Evolutionary conservation across 495 filamentous ascomycete species (phyloP), one percentile per base, ranked within the genome.

Genomic region (Beverwykella pulmonaria): DNA sequence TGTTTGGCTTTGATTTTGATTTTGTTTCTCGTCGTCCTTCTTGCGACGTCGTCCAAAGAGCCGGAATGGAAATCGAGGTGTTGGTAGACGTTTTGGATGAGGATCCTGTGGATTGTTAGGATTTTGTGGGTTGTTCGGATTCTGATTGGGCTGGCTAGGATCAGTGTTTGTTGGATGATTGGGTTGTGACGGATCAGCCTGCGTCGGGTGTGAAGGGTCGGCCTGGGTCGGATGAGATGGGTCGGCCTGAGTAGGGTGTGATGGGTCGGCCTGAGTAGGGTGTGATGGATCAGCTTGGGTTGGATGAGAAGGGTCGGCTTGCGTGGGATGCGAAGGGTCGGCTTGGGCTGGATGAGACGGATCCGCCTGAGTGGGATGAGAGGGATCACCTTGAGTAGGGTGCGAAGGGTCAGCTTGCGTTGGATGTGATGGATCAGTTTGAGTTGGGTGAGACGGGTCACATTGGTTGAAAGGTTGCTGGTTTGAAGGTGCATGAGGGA

Each of bases 251-350:
- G 44, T 44, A n/a, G 61, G 61, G 25, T 63, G 61, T 2, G 46
- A 53, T 3, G 59, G 59, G 30, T 63, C 61, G 17, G 61, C 50
- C 55, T 63, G 61, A n/a, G n/a, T 63, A 2, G 61, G 61, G 47
- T 63, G 61, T 6, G 32, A 34, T 5, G 62, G 62, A 23, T 65
- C 62, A 3, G 46, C 34, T 26, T 65, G 62, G 32, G 36, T 58
- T 2, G 62, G 62, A 39, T 65, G 62, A 7, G 62, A 65, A 1
- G 62, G 62, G 22, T 65, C 62, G 1, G 53, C 22, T 39, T 65
- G 62, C 49, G 10, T 49, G 1, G 62, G 62, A 58, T 65, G 62
- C 3, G 62, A 65, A 10, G 61, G 61, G 41, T 65, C 62, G 9
- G 62, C 39, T 50, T 58, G 53, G n/a, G 36, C 32, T 14, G 53